These are phyloP conservation scores for Amborella trichopoda DNA, from an alignment of 164 flowering plant genomes.

Conservation along the genomic window DNA sequence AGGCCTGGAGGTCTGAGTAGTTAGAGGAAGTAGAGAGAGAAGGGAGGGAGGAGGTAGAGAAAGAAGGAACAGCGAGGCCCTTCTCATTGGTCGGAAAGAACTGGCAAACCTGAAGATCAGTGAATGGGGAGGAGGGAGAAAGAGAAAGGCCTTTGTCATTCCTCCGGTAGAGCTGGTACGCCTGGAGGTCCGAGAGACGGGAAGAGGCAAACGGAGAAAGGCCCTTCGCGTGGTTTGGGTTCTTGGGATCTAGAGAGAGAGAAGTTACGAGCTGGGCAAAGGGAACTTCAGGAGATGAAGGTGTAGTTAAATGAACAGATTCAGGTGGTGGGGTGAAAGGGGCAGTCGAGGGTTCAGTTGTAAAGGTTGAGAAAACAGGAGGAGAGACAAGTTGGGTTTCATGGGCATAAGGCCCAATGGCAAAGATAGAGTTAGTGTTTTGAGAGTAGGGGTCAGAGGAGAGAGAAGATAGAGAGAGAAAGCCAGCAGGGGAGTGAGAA, in stretches of 20 bases:
- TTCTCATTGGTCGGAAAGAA: slow-evolving; percentile 18
- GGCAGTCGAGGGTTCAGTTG: slow-evolving; percentile 95
- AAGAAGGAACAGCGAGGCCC: not conserved
- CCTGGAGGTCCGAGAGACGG: too few relatives aligned
- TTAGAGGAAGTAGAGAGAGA: slow-evolving; percentile 30
- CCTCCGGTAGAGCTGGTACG: not conserved
- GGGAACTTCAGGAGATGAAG: slow-evolving; percentile 98
- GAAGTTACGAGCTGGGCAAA: slow-evolving; percentile 60
- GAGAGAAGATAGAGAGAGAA: slow-evolving; percentile 36
- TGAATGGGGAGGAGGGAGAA: too few relatives aligned
- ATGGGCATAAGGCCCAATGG: slow-evolving; percentile 94
- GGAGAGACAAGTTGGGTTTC: slow-evolving; percentile 95
- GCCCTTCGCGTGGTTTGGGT: too few relatives aligned
- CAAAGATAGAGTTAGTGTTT: slow-evolving; percentile 72
- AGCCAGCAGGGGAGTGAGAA: slow-evolving; percentile 64
- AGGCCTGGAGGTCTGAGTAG: slow-evolving; percentile 64
- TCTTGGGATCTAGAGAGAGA: slow-evolving; percentile 43
- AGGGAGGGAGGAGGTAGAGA: too few relatives aligned
- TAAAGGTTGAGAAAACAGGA: slow-evolving; percentile 84
- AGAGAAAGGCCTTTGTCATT: too few relatives aligned
- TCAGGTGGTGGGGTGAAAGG: slow-evolving; percentile 97
- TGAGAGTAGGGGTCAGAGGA: slow-evolving; percentile 73
- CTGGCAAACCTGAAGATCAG: slow-evolving; percentile 19
- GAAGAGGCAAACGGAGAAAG: too few relatives aligned
- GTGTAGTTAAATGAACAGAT: slow-evolving; percentile 82